Conservation (phyloP, 306 rosid species). For the Gastrolobium bilobum region DNA sequence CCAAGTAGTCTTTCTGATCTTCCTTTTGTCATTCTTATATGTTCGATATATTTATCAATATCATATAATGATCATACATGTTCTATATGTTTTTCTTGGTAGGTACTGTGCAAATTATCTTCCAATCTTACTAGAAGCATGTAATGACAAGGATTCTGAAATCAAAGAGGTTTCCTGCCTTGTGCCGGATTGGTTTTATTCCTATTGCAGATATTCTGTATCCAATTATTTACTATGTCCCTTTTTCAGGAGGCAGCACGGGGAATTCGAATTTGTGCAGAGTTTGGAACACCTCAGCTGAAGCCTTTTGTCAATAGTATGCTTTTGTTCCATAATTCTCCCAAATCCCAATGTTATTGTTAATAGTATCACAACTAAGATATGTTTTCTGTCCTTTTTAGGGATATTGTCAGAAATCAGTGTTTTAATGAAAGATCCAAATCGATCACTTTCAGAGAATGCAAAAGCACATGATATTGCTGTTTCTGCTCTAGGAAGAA, state of each 20-base stretch:
- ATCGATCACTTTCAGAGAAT: conserved; percentile 37
- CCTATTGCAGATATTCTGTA: background rate
- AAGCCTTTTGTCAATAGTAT: conserved; percentile 57
- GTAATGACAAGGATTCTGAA: conserved; percentile 48
- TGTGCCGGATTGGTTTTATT: conserved; percentile 19
- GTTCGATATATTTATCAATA: conserved; percentile 12
- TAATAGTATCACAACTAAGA: conserved; percentile 33
- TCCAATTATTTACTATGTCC: background rate
- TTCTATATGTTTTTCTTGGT: background rate
- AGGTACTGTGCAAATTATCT: conserved; percentile 50
- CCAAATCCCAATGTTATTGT: background rate
- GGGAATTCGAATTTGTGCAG: conserved; percentile 59
- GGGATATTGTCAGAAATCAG: conserved; percentile 49
- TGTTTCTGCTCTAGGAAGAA: conserved; percentile 63
- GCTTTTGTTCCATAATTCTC: conserved; percentile 18
- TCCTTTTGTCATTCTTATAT: conserved; percentile 22
- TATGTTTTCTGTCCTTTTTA: conserved; percentile 28
- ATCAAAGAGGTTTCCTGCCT: conserved; percentile 55
- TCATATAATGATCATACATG: conserved; percentile 1
- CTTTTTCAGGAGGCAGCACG: conserved; percentile 56
- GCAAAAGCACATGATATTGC: conserved; percentile 53
- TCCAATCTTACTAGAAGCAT: conserved; percentile 51
- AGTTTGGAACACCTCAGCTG: conserved; percentile 52
- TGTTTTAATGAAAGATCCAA: conserved; percentile 40
- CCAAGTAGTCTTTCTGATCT: conserved; percentile 37